phyloP scores from a whole-genome alignment of 805 yeast genomes.

The Vanderwaltozyma tropicalis region DNA sequence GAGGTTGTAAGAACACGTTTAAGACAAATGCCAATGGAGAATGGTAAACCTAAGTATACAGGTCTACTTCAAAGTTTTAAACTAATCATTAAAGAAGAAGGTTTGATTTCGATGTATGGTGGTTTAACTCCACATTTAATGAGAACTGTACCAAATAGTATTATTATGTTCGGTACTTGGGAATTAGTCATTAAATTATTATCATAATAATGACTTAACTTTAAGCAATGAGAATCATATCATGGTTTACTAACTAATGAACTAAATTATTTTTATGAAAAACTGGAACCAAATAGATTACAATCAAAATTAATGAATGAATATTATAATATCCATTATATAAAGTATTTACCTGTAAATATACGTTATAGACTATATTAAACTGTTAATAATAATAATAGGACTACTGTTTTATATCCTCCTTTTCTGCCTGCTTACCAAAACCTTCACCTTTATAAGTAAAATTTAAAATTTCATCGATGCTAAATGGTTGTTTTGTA shows the following conservation, averaged over 20 bases:
- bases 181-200: conserved; percentile 63
- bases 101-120: conserved; percentile 87
- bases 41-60: conserved; percentile 77
- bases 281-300: too few relatives aligned
- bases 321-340: too few relatives aligned
- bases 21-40: conserved; percentile 82
- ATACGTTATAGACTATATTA: conserved; percentile 1
- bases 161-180: conserved; percentile 99
- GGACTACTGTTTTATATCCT: neutral
- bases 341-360: conserved; percentile 2
- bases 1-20: conserved; percentile 93
- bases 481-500: conserved; percentile 23
- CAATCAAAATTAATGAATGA: too few relatives aligned
- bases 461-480: conserved; percentile 34
- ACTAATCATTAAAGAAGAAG: conserved; percentile 84
- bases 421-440: neutral
- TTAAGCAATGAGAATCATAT: neutral
- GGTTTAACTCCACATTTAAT: conserved; percentile 94
- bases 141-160: conserved; percentile 95
- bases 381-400: neutral
- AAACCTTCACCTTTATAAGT: conserved; percentile 35
- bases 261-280: too few relatives aligned
- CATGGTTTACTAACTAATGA: too few relatives aligned
- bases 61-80: conserved; percentile 84
- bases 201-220: conserved; percentile 22